Evolutionary conservation across 1,284 basidiomycete species (phyloP).

Genomic region (Entoloma clypeatum): DNA sequence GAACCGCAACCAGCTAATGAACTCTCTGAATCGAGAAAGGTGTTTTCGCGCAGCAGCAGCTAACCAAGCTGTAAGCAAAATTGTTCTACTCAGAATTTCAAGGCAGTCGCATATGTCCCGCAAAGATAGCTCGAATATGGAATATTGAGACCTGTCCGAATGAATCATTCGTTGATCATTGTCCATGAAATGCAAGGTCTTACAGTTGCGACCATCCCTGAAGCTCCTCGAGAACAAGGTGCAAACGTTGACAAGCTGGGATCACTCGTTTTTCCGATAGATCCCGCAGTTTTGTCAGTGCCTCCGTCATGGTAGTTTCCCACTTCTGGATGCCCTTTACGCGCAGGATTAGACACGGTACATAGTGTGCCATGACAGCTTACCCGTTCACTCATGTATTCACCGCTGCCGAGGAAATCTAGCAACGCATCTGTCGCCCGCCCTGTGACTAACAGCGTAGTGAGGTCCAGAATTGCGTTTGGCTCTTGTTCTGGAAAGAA

Average conservation of each 20-base stretch:
- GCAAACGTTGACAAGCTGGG: constrained; percentile 71
- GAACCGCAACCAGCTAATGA: constrained; percentile 71
- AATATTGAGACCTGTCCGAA: constrained; percentile 43
- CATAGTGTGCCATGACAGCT: constrained; percentile 20
- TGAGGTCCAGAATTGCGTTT: constrained; percentile 66
- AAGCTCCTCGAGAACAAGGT: constrained; percentile 70
- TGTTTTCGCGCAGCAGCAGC: constrained; percentile 62
- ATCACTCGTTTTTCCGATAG: constrained; percentile 63
- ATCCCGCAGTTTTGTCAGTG: constrained; percentile 68
- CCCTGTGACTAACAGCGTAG: constrained; percentile 66
- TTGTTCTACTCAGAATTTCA: constrained; percentile 47
- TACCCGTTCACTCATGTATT: constrained; percentile 79
- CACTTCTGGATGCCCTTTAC: constrained; percentile 71
- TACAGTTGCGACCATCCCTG: constrained; percentile 73
- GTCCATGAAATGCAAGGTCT: constrained; percentile 23
- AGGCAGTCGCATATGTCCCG: constrained; percentile 51
- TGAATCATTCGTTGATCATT: constrained; percentile 15
- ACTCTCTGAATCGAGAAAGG: constrained; percentile 67
- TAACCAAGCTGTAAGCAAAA: constrained; percentile 66
- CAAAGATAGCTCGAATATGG: constrained; percentile 48
- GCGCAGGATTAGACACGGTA: constrained; percentile 18
- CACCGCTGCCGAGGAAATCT: constrained; percentile 72
- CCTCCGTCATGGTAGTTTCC: constrained; percentile 69
- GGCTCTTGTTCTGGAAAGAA: constrained; percentile 47
- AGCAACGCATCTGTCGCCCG: constrained; percentile 59